A percentile compares a stretch with the other conserved stretches of the same genome.
phyloP scores from a whole-genome alignment of 2,329 filamentous ascomycete species.

The Xylariaceae sp. region DNA sequence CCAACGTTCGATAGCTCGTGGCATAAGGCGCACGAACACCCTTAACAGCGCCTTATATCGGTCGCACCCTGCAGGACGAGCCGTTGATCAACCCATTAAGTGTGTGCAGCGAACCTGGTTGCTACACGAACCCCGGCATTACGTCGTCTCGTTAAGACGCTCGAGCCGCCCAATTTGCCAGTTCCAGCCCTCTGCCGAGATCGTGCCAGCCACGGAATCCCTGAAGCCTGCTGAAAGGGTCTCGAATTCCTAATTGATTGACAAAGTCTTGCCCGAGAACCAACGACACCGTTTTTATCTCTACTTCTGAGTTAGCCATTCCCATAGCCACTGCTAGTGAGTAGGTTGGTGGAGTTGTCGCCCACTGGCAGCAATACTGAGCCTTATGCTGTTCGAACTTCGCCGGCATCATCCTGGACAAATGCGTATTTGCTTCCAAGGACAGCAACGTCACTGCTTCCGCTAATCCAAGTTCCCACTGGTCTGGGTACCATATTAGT shows the following conservation, averaged over 20 bases:
- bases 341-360: neutral
- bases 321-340: neutral
- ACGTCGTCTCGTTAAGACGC: conserved; percentile 14
- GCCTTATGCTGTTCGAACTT: too few relatives aligned
- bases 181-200: neutral
- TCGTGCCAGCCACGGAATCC: neutral
- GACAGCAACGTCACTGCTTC: too few relatives aligned
- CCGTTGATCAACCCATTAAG: conserved; percentile 3
- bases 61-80: conserved; percentile 4
- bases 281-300: neutral
- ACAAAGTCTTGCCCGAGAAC: too few relatives aligned
- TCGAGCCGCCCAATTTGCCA: conserved; percentile 10
- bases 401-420: too few relatives aligned
- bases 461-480: too few relatives aligned
- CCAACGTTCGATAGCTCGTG: conserved; percentile 1
- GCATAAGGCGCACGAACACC: neutral
- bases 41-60: neutral
- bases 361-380: too few relatives aligned
- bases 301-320: too few relatives aligned
- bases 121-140: conserved; percentile 6
- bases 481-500: too few relatives aligned
- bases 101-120: conserved; percentile 3
- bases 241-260: too few relatives aligned
- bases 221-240: too few relatives aligned
- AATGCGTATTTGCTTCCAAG: too few relatives aligned